phyloP scores from a whole-genome alignment of 1,139 yeast genomes.

The Pichia sp. region DNA sequence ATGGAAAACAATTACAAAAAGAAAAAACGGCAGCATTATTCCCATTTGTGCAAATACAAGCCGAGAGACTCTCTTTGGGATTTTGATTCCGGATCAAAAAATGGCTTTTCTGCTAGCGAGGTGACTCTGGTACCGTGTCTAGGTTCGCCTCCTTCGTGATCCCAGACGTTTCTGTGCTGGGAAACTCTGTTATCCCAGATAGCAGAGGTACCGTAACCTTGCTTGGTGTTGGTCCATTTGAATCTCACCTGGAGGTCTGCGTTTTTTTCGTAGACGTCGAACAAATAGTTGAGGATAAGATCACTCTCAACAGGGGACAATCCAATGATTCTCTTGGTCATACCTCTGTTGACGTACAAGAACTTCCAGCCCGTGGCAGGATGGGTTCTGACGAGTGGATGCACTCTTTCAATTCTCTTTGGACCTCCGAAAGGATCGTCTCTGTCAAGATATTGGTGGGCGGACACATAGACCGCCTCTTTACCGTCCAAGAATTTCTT shows the following conservation, averaged over 20 bases:
- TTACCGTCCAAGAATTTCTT: conserved; percentile 48
- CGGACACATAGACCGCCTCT: conserved; percentile 43
- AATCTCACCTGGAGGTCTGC: conserved; percentile 52
- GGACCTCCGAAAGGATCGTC: conserved; percentile 43
- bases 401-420: conserved; percentile 41
- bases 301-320: conserved; percentile 41
- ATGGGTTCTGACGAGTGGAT: conserved; percentile 47
- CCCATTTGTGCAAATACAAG: conserved; percentile 25
- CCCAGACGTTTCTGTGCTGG: conserved; percentile 45
- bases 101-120: conserved; percentile 52
- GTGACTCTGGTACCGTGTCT: conserved; percentile 61
- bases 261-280: conserved; percentile 40
- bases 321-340: conserved; percentile 44
- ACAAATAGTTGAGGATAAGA: conserved; percentile 39
- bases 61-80: conserved; percentile 55
- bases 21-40: neutral
- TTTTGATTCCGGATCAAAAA: conserved; percentile 46
- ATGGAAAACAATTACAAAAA: too few relatives aligned
- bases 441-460: conserved; percentile 41
- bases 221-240: conserved; percentile 45
- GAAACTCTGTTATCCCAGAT: conserved; percentile 56
- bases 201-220: conserved; percentile 51
- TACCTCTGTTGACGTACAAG: conserved; percentile 42
- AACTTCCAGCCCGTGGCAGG: conserved; percentile 56
- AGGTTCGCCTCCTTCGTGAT: conserved; percentile 46